Conservation (phyloP, 257 asterid species). For the Haberlea rhodopensis region DNA sequence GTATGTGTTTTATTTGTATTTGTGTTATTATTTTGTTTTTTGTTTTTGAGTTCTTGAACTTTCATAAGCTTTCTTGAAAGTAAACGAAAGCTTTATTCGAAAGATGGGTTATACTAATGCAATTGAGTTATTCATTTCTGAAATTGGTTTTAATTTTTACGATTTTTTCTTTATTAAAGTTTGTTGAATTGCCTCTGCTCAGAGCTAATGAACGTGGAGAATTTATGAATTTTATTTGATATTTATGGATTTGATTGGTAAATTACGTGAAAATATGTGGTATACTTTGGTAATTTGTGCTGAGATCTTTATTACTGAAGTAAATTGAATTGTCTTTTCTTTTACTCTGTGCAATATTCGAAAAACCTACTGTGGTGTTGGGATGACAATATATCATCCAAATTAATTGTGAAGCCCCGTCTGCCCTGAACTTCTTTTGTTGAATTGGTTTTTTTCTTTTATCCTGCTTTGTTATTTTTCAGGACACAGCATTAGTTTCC, state of each 20-base stretch:
- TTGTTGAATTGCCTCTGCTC: no score
- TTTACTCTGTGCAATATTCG: background rate
- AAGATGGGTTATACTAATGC: no score
- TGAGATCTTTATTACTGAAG: background rate
- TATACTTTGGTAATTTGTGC: background rate
- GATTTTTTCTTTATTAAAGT: no score
- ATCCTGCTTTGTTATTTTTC: background rate
- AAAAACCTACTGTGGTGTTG: background rate
- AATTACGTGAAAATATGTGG: background rate
- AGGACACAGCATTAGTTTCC: conserved; percentile 4
- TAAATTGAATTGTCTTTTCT: background rate
- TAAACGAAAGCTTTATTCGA: no score
- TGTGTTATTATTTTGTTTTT: no score
- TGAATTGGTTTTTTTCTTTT: background rate
- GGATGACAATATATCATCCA: background rate
- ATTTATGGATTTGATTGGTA: background rate
- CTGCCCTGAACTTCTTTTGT: background rate
- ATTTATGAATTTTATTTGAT: no score
- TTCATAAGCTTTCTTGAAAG: no score
- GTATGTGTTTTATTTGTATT: no score
- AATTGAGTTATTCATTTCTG: no score
- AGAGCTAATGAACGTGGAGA: no score
- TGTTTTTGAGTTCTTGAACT: no score
- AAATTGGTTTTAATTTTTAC: no score
- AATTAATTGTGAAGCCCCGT: background rate